Evolutionary conservation across 2,329 filamentous ascomycete genomes (phyloP).

Genomic region (Fusarium penzigii): DNA sequence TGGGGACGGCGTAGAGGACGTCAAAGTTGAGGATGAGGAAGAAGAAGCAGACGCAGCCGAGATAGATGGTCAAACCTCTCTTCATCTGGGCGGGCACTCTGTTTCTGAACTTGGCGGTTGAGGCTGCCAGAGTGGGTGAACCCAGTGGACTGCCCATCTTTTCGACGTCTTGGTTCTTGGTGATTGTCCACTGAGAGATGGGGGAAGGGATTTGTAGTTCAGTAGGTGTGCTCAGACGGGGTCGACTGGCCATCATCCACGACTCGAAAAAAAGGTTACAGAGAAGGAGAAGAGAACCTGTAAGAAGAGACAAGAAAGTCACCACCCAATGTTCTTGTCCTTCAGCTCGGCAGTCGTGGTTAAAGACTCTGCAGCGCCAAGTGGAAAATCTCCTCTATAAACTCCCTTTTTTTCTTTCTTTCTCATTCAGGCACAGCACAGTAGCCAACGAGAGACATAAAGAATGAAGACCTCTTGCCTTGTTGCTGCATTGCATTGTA

Average conservation of each 20-base stretch:
- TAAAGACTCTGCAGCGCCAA: too few relatives aligned
- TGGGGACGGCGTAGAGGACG: constrained; percentile 35
- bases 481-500: too few relatives aligned
- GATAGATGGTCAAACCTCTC: constrained; percentile 48
- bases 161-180: constrained; percentile 8
- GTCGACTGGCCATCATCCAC: constrained; percentile 26
- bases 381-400: too few relatives aligned
- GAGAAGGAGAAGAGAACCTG: background rate
- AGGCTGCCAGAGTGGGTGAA: constrained; percentile 40
- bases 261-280: background rate
- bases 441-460: too few relatives aligned
- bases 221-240: constrained; percentile 21
- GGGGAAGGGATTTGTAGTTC: constrained; percentile 22
- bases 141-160: constrained; percentile 37
- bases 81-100: constrained; percentile 49
- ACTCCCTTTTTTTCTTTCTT: too few relatives aligned
- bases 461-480: too few relatives aligned
- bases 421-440: too few relatives aligned
- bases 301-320: background rate
- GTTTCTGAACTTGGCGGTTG: constrained; percentile 36
- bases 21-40: constrained; percentile 50
- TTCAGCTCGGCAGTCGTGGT: background rate
- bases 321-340: background rate
- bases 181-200: constrained; percentile 12
- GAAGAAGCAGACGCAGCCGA: constrained; percentile 45